Percentiles rank a stretch among this genome's conserved stretches.
These are phyloP conservation scores for Didymella glomerata DNA, from an alignment of 2,329 filamentous ascomycete species.

Conservation along the genomic window DNA sequence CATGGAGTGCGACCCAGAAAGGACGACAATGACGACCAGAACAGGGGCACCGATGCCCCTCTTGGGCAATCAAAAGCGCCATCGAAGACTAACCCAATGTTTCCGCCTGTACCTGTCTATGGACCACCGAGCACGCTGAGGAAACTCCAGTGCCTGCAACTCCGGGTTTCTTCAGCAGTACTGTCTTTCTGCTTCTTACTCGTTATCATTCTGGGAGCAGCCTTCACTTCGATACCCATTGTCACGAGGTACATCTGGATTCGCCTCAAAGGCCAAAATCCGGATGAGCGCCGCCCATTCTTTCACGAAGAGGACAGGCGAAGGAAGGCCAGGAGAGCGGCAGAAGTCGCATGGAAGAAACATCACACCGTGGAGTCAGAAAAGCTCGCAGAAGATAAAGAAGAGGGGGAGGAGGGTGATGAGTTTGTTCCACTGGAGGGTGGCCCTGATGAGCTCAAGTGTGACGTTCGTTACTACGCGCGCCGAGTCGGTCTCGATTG, in stretches of 20 bases:
- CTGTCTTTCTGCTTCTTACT: slow-evolving; percentile 80
- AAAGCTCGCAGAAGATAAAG: slow-evolving; percentile 52
- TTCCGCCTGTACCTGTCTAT: slow-evolving; percentile 84
- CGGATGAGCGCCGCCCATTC: slow-evolving; percentile 71
- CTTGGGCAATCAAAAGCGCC: slow-evolving; percentile 62
- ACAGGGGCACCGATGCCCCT: slow-evolving; percentile 47
- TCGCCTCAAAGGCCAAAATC: slow-evolving; percentile 66
- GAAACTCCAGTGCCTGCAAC: slow-evolving; percentile 70
- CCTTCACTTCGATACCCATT: slow-evolving; percentile 71
- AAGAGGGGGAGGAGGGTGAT: slow-evolving; percentile 53
- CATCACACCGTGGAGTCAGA: slow-evolving; percentile 41
- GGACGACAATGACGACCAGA: slow-evolving; percentile 52
- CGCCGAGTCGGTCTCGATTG: slow-evolving; percentile 85
- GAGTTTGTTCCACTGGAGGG: slow-evolving; percentile 80
- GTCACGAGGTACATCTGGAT: slow-evolving; percentile 61
- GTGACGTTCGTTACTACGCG: slow-evolving; percentile 86
- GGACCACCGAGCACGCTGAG: slow-evolving; percentile 74
- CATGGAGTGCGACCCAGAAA: slow-evolving; percentile 47
- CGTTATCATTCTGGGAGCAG: slow-evolving; percentile 76
- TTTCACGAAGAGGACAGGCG: slow-evolving; percentile 74
- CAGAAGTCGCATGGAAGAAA: slow-evolving; percentile 69
- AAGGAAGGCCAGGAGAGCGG: slow-evolving; percentile 63
- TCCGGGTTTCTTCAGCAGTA: slow-evolving; percentile 74
- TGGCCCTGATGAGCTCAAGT: slow-evolving; percentile 78
- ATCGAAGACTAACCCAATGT: slow-evolving; percentile 78